Conservation (phyloP, 805 yeast species). For the Candida qinlingensis region DNA sequence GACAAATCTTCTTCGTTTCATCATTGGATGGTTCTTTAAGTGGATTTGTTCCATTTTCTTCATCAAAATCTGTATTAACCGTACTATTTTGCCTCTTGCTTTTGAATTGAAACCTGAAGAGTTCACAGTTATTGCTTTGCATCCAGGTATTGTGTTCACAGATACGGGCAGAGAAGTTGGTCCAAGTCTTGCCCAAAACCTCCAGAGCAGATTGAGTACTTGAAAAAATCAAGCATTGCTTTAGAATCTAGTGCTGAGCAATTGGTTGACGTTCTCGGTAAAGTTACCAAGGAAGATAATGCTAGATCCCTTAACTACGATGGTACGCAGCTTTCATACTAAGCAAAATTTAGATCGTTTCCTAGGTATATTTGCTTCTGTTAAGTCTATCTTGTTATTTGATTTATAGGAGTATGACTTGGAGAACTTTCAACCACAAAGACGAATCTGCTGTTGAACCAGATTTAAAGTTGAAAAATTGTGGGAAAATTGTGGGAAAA, state of each 20-base stretch:
- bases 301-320: slow-evolving; percentile 25
- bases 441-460: too few species aligned
- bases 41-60: slow-evolving; percentile 9
- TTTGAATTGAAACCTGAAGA: slow-evolving; percentile 24
- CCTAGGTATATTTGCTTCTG: too few species aligned
- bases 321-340: slow-evolving; percentile 16
- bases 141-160: slow-evolving; percentile 36
- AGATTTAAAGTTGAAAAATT: too few species aligned
- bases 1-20: slow-evolving; percentile 26
- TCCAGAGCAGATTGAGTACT: not conserved
- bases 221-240: slow-evolving; percentile 10
- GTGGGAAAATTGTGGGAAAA: too few species aligned
- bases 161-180: slow-evolving; percentile 24
- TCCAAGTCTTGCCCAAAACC: not conserved
- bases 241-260: slow-evolving; percentile 24
- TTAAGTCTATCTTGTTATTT: too few species aligned
- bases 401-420: too few species aligned
- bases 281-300: slow-evolving; percentile 20
- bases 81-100: slow-evolving; percentile 23
- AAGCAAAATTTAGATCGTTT: too few species aligned
- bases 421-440: too few species aligned
- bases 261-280: slow-evolving; percentile 17
- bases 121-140: slow-evolving; percentile 28
- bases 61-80: slow-evolving; percentile 33
- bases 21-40: slow-evolving; percentile 20